Evolutionary conservation across 129 eudicot species (phyloP).

Genomic region (Saposhnikovia divaricata): DNA sequence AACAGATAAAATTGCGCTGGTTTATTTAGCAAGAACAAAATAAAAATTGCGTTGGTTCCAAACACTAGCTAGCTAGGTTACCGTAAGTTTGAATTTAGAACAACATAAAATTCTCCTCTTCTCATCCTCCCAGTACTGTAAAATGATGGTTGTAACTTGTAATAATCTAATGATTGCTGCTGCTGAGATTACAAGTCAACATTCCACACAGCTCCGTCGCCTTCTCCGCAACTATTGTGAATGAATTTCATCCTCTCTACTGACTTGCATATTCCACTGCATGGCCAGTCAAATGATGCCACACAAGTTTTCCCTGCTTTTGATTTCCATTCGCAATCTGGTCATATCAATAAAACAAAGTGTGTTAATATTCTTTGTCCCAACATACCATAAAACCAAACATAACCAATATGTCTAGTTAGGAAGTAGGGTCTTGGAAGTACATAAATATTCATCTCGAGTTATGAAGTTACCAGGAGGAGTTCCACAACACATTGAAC

Average conservation of each 20-base stretch:
- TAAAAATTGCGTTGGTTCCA: background rate
- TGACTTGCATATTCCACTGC: constrained; percentile 76
- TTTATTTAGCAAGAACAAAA: background rate
- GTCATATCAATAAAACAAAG: background rate
- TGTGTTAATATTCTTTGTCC: background rate
- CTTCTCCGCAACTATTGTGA: constrained; percentile 64
- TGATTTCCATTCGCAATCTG: constrained; percentile 64
- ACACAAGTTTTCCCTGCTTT: constrained; percentile 49
- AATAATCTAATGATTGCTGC: too few species aligned
- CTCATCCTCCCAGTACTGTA: background rate
- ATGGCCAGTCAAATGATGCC: constrained; percentile 57
- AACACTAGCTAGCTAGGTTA: constrained; percentile 1
- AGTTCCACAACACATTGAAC: constrained; percentile 83
- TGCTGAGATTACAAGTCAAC: constrained; percentile 24
- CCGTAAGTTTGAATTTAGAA: background rate
- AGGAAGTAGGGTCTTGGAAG: background rate
- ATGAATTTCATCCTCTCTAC: constrained; percentile 55
- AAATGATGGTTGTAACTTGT: background rate
- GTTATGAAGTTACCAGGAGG: constrained; percentile 49
- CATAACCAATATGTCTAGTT: background rate
- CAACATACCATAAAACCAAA: background rate
- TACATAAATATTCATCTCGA: background rate
- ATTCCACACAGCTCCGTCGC: constrained; percentile 55
- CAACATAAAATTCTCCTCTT: background rate
- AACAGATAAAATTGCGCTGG: too few species aligned